phyloP scores from a whole-genome alignment of 495 filamentous ascomycete species.

The Lophiostoma macrostomum region DNA sequence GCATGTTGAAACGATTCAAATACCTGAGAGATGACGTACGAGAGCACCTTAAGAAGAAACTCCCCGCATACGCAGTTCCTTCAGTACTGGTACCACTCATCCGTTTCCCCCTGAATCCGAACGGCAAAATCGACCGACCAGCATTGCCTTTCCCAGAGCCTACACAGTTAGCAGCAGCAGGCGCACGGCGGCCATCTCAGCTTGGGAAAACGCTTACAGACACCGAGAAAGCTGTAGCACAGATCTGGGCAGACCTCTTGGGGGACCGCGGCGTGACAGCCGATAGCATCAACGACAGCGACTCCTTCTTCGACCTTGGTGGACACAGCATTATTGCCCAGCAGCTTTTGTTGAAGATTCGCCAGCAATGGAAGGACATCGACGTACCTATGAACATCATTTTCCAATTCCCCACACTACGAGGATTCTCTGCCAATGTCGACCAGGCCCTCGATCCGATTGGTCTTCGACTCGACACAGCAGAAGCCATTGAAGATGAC shows the following conservation, averaged over 20 bases:
- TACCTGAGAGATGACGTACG: conserved; percentile 70
- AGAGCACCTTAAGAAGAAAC: conserved; percentile 67
- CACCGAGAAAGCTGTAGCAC: conserved; percentile 65
- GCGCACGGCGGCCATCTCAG: conserved; percentile 35
- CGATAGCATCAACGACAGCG: conserved; percentile 38
- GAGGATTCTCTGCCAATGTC: conserved; percentile 69
- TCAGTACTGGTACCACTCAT: conserved; percentile 73
- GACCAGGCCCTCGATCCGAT: conserved; percentile 56
- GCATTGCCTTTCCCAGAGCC: conserved; percentile 88
- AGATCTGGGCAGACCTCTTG: conserved; percentile 62
- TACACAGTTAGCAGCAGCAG: conserved; percentile 53
- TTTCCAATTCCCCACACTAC: conserved; percentile 71
- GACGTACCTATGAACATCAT: conserved; percentile 75
- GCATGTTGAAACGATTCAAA: conserved; percentile 60
- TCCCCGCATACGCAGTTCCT: conserved; percentile 81
- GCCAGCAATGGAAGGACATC: conserved; percentile 58
- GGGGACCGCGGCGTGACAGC: conserved; percentile 28
- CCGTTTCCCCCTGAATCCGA: conserved; percentile 85
- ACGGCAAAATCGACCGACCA: conserved; percentile 91
- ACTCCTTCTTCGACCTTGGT: conserved; percentile 82
- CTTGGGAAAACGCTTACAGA: conserved; percentile 48
- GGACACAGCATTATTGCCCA: conserved; percentile 87
- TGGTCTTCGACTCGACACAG: conserved; percentile 36
- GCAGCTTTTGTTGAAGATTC: conserved; percentile 71
- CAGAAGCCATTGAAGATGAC: conserved; percentile 28